phyloP scores from a whole-genome alignment of 768 basidiomycete genomes.

The Lentinula detonsa region DNA sequence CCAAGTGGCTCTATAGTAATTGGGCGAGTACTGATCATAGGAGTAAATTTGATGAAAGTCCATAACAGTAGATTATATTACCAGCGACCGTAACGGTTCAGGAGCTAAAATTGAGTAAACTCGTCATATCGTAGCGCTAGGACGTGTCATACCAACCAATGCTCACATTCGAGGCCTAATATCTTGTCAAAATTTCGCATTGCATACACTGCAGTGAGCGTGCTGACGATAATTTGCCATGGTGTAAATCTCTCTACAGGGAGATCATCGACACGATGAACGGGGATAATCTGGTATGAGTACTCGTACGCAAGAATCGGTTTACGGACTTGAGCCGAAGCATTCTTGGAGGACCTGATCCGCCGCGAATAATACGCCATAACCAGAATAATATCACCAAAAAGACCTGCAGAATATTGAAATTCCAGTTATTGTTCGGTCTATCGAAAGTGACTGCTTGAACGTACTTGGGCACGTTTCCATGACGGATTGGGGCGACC shows the following conservation, averaged over 20 bases:
- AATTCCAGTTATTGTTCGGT: not conserved
- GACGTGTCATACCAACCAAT: not conserved
- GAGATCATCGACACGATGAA: not conserved
- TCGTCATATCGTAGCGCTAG: not conserved
- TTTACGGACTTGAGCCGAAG: constrained; percentile 59
- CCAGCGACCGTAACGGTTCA: constrained; percentile 56
- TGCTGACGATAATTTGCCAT: constrained; percentile 91
- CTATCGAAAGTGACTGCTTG: not conserved
- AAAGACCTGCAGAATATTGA: constrained; percentile 54
- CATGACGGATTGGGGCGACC: constrained; percentile 87
- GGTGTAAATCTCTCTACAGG: constrained; percentile 76
- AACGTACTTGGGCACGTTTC: constrained; percentile 74
- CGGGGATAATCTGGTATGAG: not conserved
- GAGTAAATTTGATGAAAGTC: not conserved
- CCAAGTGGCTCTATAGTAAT: constrained; percentile 96
- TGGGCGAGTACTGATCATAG: constrained; percentile 68
- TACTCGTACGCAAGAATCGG: constrained; percentile 48
- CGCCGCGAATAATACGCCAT: constrained; percentile 69
- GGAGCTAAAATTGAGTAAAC: constrained; percentile 51
- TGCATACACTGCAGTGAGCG: constrained; percentile 81
- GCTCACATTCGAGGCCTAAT: constrained; percentile 72
- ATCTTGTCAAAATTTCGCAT: constrained; percentile 81
- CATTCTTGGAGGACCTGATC: constrained; percentile 58
- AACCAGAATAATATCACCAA: constrained; percentile 91
- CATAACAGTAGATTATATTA: not conserved